Evolutionary conservation across 371 early-diverging fungal genomes (phyloP).

Genomic region (Conidiobolus coronatus): DNA sequence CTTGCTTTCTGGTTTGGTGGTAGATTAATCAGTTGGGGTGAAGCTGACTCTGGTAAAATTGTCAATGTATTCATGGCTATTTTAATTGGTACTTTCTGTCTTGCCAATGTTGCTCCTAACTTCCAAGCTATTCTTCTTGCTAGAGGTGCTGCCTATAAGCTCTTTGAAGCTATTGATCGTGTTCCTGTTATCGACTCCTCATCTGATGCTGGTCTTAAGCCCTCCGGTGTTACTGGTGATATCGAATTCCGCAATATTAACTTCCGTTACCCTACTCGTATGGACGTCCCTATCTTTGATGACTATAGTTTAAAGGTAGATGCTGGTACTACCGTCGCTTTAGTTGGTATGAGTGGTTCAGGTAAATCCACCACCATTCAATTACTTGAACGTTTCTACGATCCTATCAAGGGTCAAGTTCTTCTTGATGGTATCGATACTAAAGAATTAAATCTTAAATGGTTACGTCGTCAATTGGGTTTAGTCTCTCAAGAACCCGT

Average conservation of each 20-base stretch:
- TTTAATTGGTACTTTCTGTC: constrained; percentile 15
- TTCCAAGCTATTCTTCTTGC: constrained; percentile 32
- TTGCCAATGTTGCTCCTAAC: constrained; percentile 25
- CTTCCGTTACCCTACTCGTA: constrained; percentile 46
- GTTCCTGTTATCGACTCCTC: constrained; percentile 32
- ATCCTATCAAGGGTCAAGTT: constrained; percentile 31
- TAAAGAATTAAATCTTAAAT: constrained; percentile 34
- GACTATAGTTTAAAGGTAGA: constrained; percentile 26
- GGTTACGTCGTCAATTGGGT: constrained; percentile 53
- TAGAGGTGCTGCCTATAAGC: constrained; percentile 32
- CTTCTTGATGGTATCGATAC: constrained; percentile 43
- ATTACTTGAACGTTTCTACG: constrained; percentile 78
- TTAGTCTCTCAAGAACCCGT: constrained; percentile 79
- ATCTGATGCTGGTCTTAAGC: constrained; percentile 22
- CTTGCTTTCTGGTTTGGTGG: constrained; percentile 64
- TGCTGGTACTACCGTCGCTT: constrained; percentile 51
- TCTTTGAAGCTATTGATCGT: constrained; percentile 61
- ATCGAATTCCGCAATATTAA: constrained; percentile 42
- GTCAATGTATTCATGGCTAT: constrained; percentile 42
- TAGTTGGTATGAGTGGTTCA: constrained; percentile 62
- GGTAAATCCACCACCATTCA: constrained; percentile 79
- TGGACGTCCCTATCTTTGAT: constrained; percentile 35
- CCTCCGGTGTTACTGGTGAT: constrained; percentile 19
- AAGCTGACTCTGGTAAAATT: constrained; percentile 21
- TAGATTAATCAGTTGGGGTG: constrained; percentile 19